Evolutionary conservation across 106 monocot genomes (phyloP), one percentile per base, ranked within the genome.

Genomic region (Platanthera zijinensis): DNA sequence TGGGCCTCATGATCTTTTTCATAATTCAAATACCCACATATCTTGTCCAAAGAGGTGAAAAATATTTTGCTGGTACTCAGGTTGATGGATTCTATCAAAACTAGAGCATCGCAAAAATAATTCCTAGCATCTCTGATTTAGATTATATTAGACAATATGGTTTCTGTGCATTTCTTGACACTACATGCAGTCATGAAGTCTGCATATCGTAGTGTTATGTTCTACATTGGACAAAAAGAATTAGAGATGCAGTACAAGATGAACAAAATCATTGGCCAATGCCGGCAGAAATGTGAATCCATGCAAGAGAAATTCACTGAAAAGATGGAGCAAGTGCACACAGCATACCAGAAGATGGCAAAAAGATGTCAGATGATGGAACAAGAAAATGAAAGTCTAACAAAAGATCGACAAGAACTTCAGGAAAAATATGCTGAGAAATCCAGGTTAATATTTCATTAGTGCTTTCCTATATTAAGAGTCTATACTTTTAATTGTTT

Each of bases 361-460:
- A 99, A 92, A 80, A 89, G 84, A 77, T 94, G 97, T 52, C 91
- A 99, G 80, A 84, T 94, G 76, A 94, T 99, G 94, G 89, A 99
- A 75, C 88, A 90, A 78, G 97, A 94, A 63, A 81, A 88, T 52
- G 97, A 92, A 72, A 99, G 75, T 49, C 80, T 99, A 56, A 78
- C 85, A 0, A 99, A 94, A 78, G 97, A 94, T 73, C 94, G 84
- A 76, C 94, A 99, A 76, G 97, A 99, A 81, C 85, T 99, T 11
- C 97, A 97, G 75, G 97, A 97, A 78, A 97, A 97, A 72, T 94
- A 88, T 83, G 89, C 91, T 48, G 94, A 99, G 83, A 99, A 99
- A 84, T 99, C 94, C 46, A 89, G 97, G 96, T 94, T 9, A 72
- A 32, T 78, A 39, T 49, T 72, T 75, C 53, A 54, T 15, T 30